phyloP scores from a whole-genome alignment of 1,139 yeast genomes.

The Geotrichum restrictum region DNA sequence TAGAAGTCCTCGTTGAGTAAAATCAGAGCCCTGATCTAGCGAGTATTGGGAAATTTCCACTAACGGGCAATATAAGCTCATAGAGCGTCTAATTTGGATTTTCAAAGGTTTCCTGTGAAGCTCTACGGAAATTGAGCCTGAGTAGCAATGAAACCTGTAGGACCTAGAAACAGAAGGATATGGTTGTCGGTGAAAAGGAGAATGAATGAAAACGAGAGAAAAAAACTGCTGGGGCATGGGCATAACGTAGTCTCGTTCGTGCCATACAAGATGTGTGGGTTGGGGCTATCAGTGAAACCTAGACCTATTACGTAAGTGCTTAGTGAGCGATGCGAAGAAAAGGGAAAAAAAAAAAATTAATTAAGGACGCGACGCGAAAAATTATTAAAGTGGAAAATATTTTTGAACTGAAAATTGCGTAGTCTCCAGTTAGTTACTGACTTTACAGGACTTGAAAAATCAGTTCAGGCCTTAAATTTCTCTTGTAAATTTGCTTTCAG shows the following conservation, averaged over 20 bases:
- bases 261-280: no score
- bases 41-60: no score
- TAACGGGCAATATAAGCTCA: no score
- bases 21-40: no score
- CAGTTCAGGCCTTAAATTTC: no score
- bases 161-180: neutral
- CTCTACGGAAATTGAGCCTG: neutral
- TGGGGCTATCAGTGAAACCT: neutral
- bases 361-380: slow-evolving; percentile 11
- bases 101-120: no score
- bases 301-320: neutral
- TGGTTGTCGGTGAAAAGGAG: neutral
- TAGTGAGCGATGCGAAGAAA: neutral
- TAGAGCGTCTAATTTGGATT: no score
- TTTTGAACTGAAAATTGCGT: no score
- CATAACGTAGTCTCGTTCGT: no score
- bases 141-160: neutral
- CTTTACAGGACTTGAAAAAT: no score
- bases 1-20: neutral
- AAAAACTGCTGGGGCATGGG: neutral
- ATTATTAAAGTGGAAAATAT: neutral
- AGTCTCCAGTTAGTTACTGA: no score
- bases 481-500: no score
- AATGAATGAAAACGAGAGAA: neutral
- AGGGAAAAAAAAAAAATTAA: slow-evolving; percentile 1